Base-by-base conservation (phyloP, 257 asterid species). In the Nicotiana tomentosiformis region DNA sequence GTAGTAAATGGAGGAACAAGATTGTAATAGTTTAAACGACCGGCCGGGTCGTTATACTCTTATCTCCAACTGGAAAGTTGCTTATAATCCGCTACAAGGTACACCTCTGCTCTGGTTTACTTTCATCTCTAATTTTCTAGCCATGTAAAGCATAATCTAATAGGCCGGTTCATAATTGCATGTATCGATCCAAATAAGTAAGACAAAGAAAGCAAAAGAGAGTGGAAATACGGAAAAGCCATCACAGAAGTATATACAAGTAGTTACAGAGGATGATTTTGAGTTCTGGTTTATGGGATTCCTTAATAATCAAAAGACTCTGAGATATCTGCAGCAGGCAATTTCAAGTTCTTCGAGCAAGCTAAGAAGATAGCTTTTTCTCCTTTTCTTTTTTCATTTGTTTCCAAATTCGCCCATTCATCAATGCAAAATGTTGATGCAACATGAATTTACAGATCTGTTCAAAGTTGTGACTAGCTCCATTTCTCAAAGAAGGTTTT, bases 221-320 rank as follows among this genome's bases (percentile, higher is more conserved):
- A 88, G 89, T 20, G 87, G 66, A 56, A 82, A 87, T 72, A 60
- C 11, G 37, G 46, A 65, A 32, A 85, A 66, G 15, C 92, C 89
- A 26, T 90, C 86, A 17, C 88, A 86, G 81, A 89, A 89, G 82
- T 89, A 89, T 74, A 85, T 89, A 80, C 86, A 86, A 74, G 18
- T 89, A 57, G 88, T 88, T 64, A 91, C 93, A 0, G 83, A 82
- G 35, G 94, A 89, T 67, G 83, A 85, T 67, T 87, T 78, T 57
- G 93, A 90, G 20, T 90, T 89, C 69, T 89, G 92, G 94, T 89
- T 90, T 76, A 86, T 89, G 93, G 91, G 91, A 80, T 89, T 90
- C 56, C 20, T 90, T 11, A 87, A 87, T 83, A 20, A 20, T 20
- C 23, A 20, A 20, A 20, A 20, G 23, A 20, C 23, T 20, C 23